Base-by-base conservation (phyloP, 2,329 filamentous ascomycete genomes). In the Fusarium sororula region DNA sequence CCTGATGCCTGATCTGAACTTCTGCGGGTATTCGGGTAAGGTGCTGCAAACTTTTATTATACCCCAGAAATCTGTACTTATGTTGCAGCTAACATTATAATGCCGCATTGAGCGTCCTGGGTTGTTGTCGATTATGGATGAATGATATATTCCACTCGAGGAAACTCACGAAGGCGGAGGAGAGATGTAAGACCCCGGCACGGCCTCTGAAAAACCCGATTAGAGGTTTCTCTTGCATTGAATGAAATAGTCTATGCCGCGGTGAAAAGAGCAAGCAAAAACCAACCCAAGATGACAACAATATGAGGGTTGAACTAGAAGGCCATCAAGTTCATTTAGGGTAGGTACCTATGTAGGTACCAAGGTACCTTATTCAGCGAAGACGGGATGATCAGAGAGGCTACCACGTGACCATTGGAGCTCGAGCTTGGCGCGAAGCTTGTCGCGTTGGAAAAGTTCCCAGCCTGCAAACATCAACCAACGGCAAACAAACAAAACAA, bases 401-500 rank as follows among this genome's bases (percentile, higher is more conserved):
- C 7, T 9, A 26, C 70, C 76, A 78, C 76, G 76, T 78, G 76
- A 77, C n/a, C 7, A 1, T 7, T 1, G 24, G 18, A 38, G 53
- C 35, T 62, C 44, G 13, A 75, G 72, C 73, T 78, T 63, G 59
- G 64, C 77, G 77, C 74, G 76, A 72, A 70, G 63, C 63, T 54
- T 63, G 77, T 77, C 77, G 77, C 77, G 77, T 78, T 63, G 47
- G 68, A 78, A 79, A 79, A 79, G 77, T 78, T 78, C 59, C 68
- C 60, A 61, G 53, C 56, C 41, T 47, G 15, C 35, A 41, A 68
- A 54, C 51, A 67, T 47, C 56, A 56, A 51, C 56, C 30, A 68
- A 64, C 57, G 18, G 55, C 48, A 28, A 63, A 32, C 24, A 58
- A 65, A 60, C 55, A 70, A 53, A 62, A 55, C 55, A 65, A 53